These are phyloP conservation scores for Oryza nivara DNA, from an alignment of 176 grass and related monocot genomes.

Conservation along the genomic window DNA sequence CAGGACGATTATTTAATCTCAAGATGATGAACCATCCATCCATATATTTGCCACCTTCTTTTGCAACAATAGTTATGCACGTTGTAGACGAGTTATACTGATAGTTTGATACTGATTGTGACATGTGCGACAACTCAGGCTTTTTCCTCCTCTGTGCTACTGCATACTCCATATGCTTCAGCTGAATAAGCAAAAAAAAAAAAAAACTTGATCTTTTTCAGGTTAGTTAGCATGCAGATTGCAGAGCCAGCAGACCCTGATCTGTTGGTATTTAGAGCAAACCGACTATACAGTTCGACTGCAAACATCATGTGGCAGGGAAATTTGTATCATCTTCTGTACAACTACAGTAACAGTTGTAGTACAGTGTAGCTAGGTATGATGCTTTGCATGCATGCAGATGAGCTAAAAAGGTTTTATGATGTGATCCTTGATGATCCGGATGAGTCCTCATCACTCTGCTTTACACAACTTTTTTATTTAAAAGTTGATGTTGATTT, in stretches of 20 bases:
- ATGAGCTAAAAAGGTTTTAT: too few relatives aligned
- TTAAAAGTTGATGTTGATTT: too few relatives aligned
- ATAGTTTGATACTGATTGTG: not conserved
- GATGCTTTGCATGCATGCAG: too few relatives aligned
- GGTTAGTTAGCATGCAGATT: not conserved
- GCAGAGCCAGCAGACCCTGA: not conserved
- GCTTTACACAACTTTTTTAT: too few relatives aligned
- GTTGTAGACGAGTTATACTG: not conserved
- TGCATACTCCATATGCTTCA: not conserved
- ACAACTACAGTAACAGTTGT: not conserved
- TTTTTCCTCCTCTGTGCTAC: not conserved
- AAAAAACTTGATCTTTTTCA: not conserved
- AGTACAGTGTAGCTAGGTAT: too few relatives aligned
- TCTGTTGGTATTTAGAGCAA: constrained; percentile 23
- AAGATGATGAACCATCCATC: not conserved
- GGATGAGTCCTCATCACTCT: too few relatives aligned
- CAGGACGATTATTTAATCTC: too few relatives aligned
- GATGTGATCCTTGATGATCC: too few relatives aligned
- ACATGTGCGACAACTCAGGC: not conserved
- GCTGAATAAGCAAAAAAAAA: not conserved
- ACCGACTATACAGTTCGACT: not conserved
- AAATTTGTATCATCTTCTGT: not conserved
- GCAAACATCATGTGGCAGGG: not conserved
- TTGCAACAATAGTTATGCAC: not conserved
- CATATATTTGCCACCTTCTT: too few relatives aligned